These are phyloP conservation scores for Mollisiaceae sp. DNA, from an alignment of 2,329 filamentous ascomycete species.

Conservation along the genomic window DNA sequence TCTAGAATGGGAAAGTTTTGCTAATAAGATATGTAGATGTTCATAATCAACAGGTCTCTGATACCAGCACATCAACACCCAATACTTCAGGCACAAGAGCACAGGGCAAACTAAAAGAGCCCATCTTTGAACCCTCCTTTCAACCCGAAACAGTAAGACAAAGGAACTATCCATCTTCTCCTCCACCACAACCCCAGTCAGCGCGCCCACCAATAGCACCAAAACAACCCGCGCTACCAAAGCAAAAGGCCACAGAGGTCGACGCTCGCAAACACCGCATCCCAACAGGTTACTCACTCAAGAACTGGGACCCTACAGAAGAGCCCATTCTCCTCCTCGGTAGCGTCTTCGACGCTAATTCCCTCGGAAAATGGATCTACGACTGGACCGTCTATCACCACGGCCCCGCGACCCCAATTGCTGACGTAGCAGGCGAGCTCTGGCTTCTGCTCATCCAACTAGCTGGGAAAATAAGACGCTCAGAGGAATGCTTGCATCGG, in stretches of 20 bases:
- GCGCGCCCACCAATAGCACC: slow-evolving; percentile 35
- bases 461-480: slow-evolving; percentile 90
- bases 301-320: slow-evolving; percentile 97
- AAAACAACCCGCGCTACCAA: slow-evolving; percentile 23
- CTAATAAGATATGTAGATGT: no score
- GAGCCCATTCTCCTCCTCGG: slow-evolving; percentile 92
- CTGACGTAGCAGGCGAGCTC: slow-evolving; percentile 90
- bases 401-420: slow-evolving; percentile 79
- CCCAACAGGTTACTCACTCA: slow-evolving; percentile 87
- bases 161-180: slow-evolving; percentile 40
- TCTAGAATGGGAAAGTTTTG: no score
- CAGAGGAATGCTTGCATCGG: slow-evolving; percentile 75
- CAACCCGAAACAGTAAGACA: slow-evolving; percentile 16
- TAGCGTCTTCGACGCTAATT: slow-evolving; percentile 97
- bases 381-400: slow-evolving; percentile 97
- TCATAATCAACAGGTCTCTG: no score
- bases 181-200: slow-evolving; percentile 39
- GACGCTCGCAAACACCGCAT: slow-evolving; percentile 74
- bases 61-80: no score
- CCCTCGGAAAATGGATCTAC: slow-evolving; percentile 98
- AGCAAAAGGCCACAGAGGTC: slow-evolving; percentile 58
- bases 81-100: no score
- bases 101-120: no score
- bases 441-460: slow-evolving; percentile 96
- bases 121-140: no score